phyloP scores from a whole-genome alignment of 225 moss, liverwort and hornwort genomes.

The Polytrichum formosum region DNA sequence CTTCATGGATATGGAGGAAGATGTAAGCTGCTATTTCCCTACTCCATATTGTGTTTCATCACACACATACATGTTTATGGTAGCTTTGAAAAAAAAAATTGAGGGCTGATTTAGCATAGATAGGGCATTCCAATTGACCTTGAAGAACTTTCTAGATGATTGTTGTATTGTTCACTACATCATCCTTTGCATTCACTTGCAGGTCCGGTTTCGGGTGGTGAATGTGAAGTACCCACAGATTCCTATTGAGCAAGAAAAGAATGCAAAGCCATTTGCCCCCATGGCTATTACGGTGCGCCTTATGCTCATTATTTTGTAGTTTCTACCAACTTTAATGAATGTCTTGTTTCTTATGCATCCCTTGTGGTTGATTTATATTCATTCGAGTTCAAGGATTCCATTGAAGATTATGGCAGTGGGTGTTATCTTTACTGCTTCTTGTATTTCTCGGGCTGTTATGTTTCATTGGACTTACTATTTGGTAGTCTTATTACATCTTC shows the following conservation, averaged over 20 bases:
- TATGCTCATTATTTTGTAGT: background rate
- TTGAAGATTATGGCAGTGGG: background rate
- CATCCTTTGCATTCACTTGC: constrained; percentile 8
- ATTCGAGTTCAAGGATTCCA: background rate
- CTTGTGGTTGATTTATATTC: constrained; percentile 13
- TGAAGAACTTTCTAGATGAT: too few species aligned
- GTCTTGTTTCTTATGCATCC: background rate
- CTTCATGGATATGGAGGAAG: constrained; percentile 98
- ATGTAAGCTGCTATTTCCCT: constrained; percentile 38
- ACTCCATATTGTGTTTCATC: too few species aligned
- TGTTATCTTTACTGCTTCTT: background rate
- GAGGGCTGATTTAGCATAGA: too few species aligned
- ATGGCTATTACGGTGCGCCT: constrained; percentile 75
- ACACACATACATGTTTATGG: too few species aligned
- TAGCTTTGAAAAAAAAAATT: too few species aligned
- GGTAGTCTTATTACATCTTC: background rate
- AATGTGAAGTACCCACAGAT: constrained; percentile 87
- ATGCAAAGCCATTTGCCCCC: constrained; percentile 87
- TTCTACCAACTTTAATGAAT: too few species aligned
- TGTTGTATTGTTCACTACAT: background rate
- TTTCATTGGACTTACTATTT: background rate
- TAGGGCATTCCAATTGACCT: too few species aligned
- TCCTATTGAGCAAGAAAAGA: constrained; percentile 78
- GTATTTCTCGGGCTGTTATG: background rate
- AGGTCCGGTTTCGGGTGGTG: constrained; percentile 90